Conservation (phyloP, 331 rosid genomes). For the Saraca asoca region DNA sequence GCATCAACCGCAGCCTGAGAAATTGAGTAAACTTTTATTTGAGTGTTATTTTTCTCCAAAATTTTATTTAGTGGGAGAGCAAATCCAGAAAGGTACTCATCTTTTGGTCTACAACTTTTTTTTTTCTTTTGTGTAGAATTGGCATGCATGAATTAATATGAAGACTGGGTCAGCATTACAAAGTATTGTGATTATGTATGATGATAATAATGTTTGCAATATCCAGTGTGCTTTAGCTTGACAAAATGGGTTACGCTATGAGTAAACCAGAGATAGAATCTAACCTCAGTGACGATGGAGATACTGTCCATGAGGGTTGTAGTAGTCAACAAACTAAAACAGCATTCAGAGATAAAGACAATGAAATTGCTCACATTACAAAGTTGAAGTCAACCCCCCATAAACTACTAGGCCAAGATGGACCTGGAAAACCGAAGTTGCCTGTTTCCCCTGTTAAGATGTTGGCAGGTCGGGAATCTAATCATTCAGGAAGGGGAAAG, state of each 20-base stretch:
- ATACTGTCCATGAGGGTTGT: slow-evolving; percentile 39
- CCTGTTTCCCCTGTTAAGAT: slow-evolving; percentile 82
- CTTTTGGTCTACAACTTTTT: neutral
- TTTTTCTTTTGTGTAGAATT: slow-evolving; percentile 33
- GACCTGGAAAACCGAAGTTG: slow-evolving; percentile 51
- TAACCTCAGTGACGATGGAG: slow-evolving; percentile 42
- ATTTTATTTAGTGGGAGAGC: neutral
- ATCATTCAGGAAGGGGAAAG: slow-evolving; percentile 77
- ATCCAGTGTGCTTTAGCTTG: slow-evolving; percentile 40
- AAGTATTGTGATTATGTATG: slow-evolving; percentile 41
- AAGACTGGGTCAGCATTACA: slow-evolving; percentile 38
- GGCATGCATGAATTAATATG: slow-evolving; percentile 35
- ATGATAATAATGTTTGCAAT: slow-evolving; percentile 50
- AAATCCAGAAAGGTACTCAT: neutral
- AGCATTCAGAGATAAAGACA: slow-evolving; percentile 50
- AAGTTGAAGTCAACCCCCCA: slow-evolving; percentile 72
- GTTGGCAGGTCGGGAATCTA: slow-evolving; percentile 88
- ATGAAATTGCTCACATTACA: slow-evolving; percentile 77
- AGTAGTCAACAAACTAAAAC: slow-evolving; percentile 42
- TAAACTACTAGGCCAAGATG: slow-evolving; percentile 49
- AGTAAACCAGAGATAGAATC: slow-evolving; percentile 70
- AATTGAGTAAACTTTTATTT: slow-evolving; percentile 21
- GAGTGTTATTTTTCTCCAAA: neutral
- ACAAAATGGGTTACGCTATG: slow-evolving; percentile 83
- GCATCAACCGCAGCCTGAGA: slow-evolving; percentile 8